These are phyloP conservation scores for Colletotrichum somersetense DNA, from an alignment of 2,329 filamentous ascomycete species.

Conservation along the genomic window DNA sequence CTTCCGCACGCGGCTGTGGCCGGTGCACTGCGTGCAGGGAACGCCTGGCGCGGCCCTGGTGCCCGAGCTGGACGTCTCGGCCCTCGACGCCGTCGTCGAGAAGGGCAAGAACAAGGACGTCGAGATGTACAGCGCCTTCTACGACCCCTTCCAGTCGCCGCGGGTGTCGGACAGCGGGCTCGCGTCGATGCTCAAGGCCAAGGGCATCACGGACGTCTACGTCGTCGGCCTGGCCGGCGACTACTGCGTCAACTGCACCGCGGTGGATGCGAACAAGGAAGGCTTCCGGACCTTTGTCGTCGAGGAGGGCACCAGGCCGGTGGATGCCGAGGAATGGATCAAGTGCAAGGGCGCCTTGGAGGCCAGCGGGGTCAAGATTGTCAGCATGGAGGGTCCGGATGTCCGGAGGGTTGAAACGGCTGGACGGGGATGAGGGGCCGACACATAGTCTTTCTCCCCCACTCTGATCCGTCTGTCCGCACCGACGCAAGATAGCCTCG, in stretches of 20 bases:
- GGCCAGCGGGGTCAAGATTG: slow-evolving; percentile 71
- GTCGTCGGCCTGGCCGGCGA: slow-evolving; percentile 89
- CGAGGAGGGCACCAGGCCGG: slow-evolving; percentile 81
- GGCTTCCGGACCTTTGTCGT: slow-evolving; percentile 85
- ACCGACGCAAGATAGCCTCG: not conserved
- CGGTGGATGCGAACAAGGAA: slow-evolving; percentile 79
- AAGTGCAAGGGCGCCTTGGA: slow-evolving; percentile 66
- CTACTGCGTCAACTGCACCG: slow-evolving; percentile 88
- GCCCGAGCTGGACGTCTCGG: slow-evolving; percentile 72
- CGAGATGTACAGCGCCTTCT: slow-evolving; percentile 96
- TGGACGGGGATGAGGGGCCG: slow-evolving; percentile 28
- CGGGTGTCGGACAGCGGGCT: slow-evolving; percentile 74
- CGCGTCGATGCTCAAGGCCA: slow-evolving; percentile 65
- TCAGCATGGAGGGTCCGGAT: slow-evolving; percentile 69
- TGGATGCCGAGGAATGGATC: slow-evolving; percentile 73
- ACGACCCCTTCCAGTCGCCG: slow-evolving; percentile 78
- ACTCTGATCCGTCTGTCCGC: slow-evolving; percentile 16
- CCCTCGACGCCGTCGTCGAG: slow-evolving; percentile 75
- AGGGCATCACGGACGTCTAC: slow-evolving; percentile 81
- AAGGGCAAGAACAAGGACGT: slow-evolving; percentile 82
- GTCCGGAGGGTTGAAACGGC: slow-evolving; percentile 60
- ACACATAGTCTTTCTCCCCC: not conserved
- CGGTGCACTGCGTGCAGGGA: slow-evolving; percentile 85
- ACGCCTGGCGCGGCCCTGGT: slow-evolving; percentile 80
- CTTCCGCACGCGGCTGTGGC: slow-evolving; percentile 84